These are phyloP conservation scores for Diplodia mutila DNA, from an alignment of 2,329 filamentous ascomycete genomes.

Conservation along the genomic window DNA sequence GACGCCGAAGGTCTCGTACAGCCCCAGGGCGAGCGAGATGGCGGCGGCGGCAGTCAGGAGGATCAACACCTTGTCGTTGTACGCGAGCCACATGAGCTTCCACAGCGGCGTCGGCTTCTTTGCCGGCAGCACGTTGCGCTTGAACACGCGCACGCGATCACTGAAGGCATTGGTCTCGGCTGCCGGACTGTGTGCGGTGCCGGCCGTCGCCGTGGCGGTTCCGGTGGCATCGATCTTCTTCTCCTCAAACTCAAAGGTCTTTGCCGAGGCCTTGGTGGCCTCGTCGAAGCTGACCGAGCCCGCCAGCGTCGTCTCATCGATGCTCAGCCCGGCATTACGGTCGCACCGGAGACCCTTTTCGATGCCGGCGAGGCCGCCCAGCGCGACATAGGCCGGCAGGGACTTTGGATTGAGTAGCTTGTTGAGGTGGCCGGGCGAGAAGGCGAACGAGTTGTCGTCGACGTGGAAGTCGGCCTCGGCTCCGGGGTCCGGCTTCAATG, in stretches of 20 bases:
- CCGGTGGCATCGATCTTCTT: constrained; percentile 25
- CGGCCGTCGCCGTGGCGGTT: constrained; percentile 31
- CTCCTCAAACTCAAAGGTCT: too few species aligned
- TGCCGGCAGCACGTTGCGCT: constrained; percentile 70
- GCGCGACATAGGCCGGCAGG: constrained; percentile 71
- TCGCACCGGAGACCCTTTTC: constrained; percentile 74
- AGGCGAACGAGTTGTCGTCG: constrained; percentile 77
- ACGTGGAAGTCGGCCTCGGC: constrained; percentile 76
- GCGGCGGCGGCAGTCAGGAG: constrained; percentile 70
- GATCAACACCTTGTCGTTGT: constrained; percentile 80
- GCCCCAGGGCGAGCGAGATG: constrained; percentile 74
- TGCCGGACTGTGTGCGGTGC: constrained; percentile 14
- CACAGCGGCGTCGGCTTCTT: constrained; percentile 71
- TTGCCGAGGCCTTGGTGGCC: constrained; percentile 44
- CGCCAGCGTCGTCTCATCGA: constrained; percentile 68
- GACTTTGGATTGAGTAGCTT: constrained; percentile 83
- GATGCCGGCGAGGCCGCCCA: constrained; percentile 73
- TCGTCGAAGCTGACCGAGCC: constrained; percentile 72
- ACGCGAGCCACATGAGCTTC: constrained; percentile 77
- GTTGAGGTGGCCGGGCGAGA: constrained; percentile 77
- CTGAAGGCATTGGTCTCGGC: constrained; percentile 43
- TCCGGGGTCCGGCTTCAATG: constrained; percentile 74
- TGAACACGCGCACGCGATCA: constrained; percentile 72
- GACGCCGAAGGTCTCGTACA: constrained; percentile 63
- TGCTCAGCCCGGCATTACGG: constrained; percentile 65